Base-by-base conservation (phyloP, 1,139 yeast species). In the Pneumocystis jirovecii region DNA sequence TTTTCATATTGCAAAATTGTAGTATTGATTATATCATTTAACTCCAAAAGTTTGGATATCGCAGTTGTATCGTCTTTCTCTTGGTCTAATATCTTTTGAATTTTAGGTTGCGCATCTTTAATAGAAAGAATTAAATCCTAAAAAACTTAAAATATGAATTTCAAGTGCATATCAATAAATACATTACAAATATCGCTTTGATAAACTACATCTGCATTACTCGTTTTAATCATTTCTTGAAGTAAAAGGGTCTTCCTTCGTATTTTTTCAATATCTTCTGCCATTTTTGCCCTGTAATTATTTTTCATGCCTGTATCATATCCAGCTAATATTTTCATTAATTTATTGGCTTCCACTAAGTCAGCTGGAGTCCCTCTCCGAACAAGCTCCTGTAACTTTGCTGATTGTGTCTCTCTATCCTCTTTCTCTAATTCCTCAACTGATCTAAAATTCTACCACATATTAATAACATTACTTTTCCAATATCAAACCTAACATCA, bases 301-400 rank as follows among this genome's bases (percentile, higher is more conserved):
- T 89, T 95, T 76, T 87, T 87, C n/a, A 74, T 70, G 66, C 76
- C 78, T 64, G 75, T 71, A 50, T 72, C 73, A 78, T 89, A 93
- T 2, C 99, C 99, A 10, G 98, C 96, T 97, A 93, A 91, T 71
- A 93, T 85, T 74, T 91, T 90, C 98, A 93, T 95, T 74, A 93
- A 81, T 71, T 87, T 88, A 75, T 93, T 93, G 57, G 99, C 99
- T 75, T 93, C 98, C 72, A 87, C 90, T 73, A 93, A 82, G 76
- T 93, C 99, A 70, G 86, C 89, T 1, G 98, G 97, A 75, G 89
- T 87, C 42, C 98, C 98, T 73, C 97, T 83, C 77, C 97, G 85
- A 70, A 93, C 87, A 69, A 93, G 81, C 75, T 95, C 98, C 76
- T 95, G 98, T 69, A 93, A 81, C 76, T 95, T 95, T 21, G 98